A percentile compares a stretch with the other conserved stretches of the same genome.
Conservation (phyloP, 768 basidiomycete genomes). For the Lentinula sp. region DNA sequence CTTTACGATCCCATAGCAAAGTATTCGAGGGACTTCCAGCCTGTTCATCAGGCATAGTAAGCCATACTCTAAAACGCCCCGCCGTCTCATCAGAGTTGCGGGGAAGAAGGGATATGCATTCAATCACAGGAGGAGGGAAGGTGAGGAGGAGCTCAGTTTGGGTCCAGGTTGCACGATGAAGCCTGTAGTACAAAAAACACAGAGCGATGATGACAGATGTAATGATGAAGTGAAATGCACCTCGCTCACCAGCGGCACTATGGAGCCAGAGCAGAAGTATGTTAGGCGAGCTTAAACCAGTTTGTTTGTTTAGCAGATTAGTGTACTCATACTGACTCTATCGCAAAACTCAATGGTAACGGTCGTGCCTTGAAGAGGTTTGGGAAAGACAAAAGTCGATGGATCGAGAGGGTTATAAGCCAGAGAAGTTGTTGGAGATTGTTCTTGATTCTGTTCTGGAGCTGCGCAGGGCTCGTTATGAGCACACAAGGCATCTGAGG, state of each 20-base stretch:
- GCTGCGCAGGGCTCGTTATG: not conserved
- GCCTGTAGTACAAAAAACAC: constrained; percentile 40
- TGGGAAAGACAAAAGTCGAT: constrained; percentile 52
- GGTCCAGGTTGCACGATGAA: constrained; percentile 90
- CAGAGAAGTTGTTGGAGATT: not conserved
- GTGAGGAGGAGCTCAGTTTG: constrained; percentile 89
- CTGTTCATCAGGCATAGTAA: constrained; percentile 29
- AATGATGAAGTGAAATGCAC: not conserved
- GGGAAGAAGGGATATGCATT: constrained; percentile 66
- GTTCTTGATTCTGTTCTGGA: not conserved
- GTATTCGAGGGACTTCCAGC: not conserved
- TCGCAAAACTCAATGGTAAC: constrained; percentile 93
- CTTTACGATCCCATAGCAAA: constrained; percentile 81
- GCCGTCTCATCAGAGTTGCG: constrained; percentile 75
- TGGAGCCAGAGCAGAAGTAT: not conserved
- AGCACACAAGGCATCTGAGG: not conserved
- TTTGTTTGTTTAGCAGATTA: not conserved
- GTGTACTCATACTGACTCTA: constrained; percentile 46
- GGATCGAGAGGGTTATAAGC: constrained; percentile 28
- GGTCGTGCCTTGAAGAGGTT: constrained; percentile 36
- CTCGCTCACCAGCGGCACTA: constrained; percentile 72
- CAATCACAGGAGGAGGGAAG: constrained; percentile 74
- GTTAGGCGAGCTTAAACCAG: too few relatives aligned
- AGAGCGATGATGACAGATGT: not conserved
- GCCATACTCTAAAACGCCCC: constrained; percentile 90